These are phyloP conservation scores for Paraleonurus japonicus DNA, from an alignment of 257 asterid genomes.

Conservation along the genomic window DNA sequence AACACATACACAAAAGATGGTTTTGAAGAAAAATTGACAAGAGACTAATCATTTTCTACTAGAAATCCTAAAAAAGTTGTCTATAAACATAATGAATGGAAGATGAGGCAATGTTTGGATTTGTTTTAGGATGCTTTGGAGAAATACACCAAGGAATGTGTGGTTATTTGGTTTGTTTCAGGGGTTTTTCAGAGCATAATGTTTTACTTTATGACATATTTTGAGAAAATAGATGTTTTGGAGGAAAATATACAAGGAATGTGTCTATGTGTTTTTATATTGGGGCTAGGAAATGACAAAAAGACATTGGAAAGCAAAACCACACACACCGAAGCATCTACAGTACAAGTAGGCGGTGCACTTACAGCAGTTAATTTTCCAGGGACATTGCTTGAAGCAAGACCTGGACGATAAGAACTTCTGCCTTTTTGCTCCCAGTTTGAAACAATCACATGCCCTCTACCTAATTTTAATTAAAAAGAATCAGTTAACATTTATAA, in stretches of 20 bases:
- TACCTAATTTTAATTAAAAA: constrained; percentile 42
- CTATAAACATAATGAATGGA: neutral
- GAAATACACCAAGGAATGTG: neutral
- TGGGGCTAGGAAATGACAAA: constrained; percentile 14
- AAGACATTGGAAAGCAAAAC: constrained; percentile 11
- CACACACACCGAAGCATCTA: constrained; percentile 23
- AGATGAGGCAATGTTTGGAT: neutral
- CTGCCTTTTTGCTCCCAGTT: constrained; percentile 78
- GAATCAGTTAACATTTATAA: constrained; percentile 20
- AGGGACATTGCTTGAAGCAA: constrained; percentile 50
- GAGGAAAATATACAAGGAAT: neutral
- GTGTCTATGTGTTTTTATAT: neutral
- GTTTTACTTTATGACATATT: neutral
- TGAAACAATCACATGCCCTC: constrained; percentile 45
- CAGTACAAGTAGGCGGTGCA: constrained; percentile 19
- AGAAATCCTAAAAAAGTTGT: constrained; percentile 4
- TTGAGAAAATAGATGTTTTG: neutral
- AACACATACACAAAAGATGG: neutral
- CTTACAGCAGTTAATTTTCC: constrained; percentile 48
- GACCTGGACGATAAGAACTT: constrained; percentile 46
- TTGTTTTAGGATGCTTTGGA: neutral
- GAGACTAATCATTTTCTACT: constrained; percentile 1
- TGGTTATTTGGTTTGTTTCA: neutral
- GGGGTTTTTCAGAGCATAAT: neutral
- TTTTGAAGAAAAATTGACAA: neutral